Evolutionary conservation across 169 alveolate species (phyloP).

Genomic region (Babesia divergens): DNA sequence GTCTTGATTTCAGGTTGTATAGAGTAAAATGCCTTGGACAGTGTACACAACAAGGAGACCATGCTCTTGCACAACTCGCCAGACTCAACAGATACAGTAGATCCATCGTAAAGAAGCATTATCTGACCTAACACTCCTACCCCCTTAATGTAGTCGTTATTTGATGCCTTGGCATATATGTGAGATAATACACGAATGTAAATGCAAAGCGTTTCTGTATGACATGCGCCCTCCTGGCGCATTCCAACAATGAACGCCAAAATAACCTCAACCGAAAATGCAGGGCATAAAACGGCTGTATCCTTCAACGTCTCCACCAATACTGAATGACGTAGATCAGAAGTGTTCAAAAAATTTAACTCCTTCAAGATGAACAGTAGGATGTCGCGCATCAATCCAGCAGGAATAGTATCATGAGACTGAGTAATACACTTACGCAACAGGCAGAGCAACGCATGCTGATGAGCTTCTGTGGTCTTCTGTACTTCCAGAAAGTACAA

Average conservation of each 20-base stretch:
- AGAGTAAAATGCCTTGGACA: constrained; percentile 26
- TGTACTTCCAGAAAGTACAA: constrained; percentile 60
- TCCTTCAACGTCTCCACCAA: constrained; percentile 50
- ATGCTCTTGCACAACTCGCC: constrained; percentile 50
- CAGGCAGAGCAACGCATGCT: constrained; percentile 33
- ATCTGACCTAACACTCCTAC: constrained; percentile 32
- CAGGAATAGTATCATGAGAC: constrained; percentile 26
- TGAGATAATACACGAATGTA: constrained; percentile 46
- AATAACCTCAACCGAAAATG: constrained; percentile 59
- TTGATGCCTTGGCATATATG: constrained; percentile 30
- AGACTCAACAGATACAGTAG: constrained; percentile 26
- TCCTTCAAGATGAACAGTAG: constrained; percentile 62
- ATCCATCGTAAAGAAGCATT: constrained; percentile 37
- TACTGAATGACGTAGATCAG: constrained; percentile 49
- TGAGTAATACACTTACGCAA: constrained; percentile 49
- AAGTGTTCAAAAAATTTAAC: constrained; percentile 30
- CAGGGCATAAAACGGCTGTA: constrained; percentile 57
- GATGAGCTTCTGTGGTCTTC: constrained; percentile 54
- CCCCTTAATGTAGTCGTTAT: constrained; percentile 41
- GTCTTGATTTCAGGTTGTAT: not conserved
- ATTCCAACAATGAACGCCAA: constrained; percentile 54
- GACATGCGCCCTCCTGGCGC: constrained; percentile 20
- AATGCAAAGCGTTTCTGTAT: constrained; percentile 29
- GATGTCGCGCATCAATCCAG: constrained; percentile 36
- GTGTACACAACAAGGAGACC: constrained; percentile 37